Percentiles rank a stretch among this genome's conserved stretches.
phyloP scores from a whole-genome alignment of 1,284 basidiomycete genomes.

The Serendipita sp. region DNA sequence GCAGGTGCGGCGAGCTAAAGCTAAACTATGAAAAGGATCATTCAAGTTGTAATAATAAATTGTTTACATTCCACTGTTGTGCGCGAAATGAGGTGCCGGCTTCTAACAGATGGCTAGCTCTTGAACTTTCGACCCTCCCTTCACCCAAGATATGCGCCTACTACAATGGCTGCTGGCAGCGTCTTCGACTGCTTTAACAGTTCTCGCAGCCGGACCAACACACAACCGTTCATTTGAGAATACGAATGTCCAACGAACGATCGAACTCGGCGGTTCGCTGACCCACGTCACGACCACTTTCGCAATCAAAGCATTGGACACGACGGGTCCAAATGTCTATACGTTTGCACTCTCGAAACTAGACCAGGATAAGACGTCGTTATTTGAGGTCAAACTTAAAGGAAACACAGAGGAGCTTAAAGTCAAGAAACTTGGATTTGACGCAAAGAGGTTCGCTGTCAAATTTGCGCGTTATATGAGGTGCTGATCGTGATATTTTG shows the following conservation, averaged over 20 bases:
- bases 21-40: neutral
- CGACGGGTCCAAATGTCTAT: slow-evolving; percentile 47
- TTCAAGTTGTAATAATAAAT: neutral
- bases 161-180: slow-evolving; percentile 6
- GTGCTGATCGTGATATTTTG: neutral
- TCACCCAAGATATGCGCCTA: neutral
- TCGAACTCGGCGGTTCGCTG: slow-evolving; percentile 77
- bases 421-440: slow-evolving; percentile 35
- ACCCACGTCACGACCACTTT: slow-evolving; percentile 80
- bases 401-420: slow-evolving; percentile 47
- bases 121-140: slow-evolving; percentile 1
- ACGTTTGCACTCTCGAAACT: slow-evolving; percentile 52
- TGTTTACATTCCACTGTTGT: neutral
- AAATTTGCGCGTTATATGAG: slow-evolving; percentile 20
- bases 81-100: neutral
- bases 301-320: slow-evolving; percentile 54
- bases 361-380: slow-evolving; percentile 57
- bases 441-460: slow-evolving; percentile 34
- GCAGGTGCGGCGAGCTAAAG: slow-evolving; percentile 12
- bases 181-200: neutral
- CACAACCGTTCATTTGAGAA: slow-evolving; percentile 52
- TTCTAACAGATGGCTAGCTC: neutral
- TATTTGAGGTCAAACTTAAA: slow-evolving; percentile 66
- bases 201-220: neutral
- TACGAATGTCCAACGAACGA: slow-evolving; percentile 68